Conservation (phyloP, 192 early-diverging fungal species). For the Umbelopsis ramanniana region DNA sequence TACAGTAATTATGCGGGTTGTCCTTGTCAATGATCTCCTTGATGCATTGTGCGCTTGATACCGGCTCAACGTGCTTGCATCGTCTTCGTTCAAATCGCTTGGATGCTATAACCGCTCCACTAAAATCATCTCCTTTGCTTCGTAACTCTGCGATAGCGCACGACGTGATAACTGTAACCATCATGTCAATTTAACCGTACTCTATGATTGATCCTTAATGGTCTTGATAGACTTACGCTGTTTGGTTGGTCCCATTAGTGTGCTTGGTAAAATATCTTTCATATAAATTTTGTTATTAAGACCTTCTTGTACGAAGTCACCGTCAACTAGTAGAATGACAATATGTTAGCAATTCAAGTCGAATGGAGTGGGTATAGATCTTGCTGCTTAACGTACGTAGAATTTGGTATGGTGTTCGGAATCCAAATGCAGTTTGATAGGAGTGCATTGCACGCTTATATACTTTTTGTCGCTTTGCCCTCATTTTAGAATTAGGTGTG, state of each 20-base stretch:
- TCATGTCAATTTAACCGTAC: background rate
- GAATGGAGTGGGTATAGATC: constrained; percentile 3
- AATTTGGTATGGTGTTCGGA: constrained; percentile 93
- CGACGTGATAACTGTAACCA: constrained; percentile 55
- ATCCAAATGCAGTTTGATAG: constrained; percentile 82
- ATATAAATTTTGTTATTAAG: constrained; percentile 67
- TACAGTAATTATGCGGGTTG: constrained; percentile 85
- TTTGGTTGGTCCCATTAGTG: constrained; percentile 67
- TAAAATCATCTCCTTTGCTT: constrained; percentile 63
- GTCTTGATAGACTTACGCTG: constrained; percentile 55
- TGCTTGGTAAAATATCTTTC: constrained; percentile 61
- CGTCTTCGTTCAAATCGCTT: constrained; percentile 79
- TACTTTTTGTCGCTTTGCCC: constrained; percentile 79
- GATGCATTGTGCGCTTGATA: constrained; percentile 72
- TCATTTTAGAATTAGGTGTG: constrained; percentile 57
- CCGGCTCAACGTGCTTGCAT: constrained; percentile 74
- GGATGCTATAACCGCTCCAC: constrained; percentile 59
- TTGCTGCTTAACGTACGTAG: constrained; percentile 51
- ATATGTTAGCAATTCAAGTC: constrained; percentile 18
- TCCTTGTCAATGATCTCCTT: constrained; percentile 69
- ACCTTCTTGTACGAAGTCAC: constrained; percentile 78
- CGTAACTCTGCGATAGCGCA: constrained; percentile 79
- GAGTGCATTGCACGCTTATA: constrained; percentile 83
- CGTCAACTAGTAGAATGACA: constrained; percentile 63
- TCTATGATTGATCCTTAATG: background rate